Evolutionary conservation across 2,329 filamentous ascomycete species (phyloP), one percentile per base, ranked within the genome.

Genomic region (Neocatenulostroma microsporum): DNA sequence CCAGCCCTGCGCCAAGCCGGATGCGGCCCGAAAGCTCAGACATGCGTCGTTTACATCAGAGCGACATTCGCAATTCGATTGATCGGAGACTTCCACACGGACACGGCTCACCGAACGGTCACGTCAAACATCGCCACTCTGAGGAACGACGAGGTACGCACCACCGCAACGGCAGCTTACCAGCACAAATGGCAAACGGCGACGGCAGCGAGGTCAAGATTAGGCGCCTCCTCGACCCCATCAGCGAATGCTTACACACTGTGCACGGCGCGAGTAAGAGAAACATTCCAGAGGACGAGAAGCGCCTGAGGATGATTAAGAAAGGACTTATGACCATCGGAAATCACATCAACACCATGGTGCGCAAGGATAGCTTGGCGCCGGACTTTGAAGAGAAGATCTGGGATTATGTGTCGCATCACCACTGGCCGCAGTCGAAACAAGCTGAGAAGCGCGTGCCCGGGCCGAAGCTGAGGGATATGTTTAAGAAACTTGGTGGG

Each of bases 1-100:
- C 78, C n/a, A 87, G 83, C 13, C 83, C 84, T 6, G 80, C 72
- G 15, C 80, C 82, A 3, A 47, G 55, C 21, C 56, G 54, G 30
- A 41, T 51, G 34, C 57, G 57, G 31, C 60, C 62, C 39, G 48
- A 53, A 29, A 58, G 40, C 24, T 60, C 65, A 12, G 55, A 60
- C 3, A 60, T 21, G 55, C 56, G 32, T 56, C 46, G 25, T 56
- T 56, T 42, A 31, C 46, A 51, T 41, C 53, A 42, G 35, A 48
- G 41, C 10, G 53, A 54, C 37, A 51, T 51, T 36, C 49, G 51
- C n/a, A 50, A 50, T 53, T 59, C 51, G 31, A 50, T 60, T 36
- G 63, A 66, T 37, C 56, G 62, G 21, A 60, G 51, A 46, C 15
- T 17, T 20, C 10, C n/a, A 62, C 34, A 57, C 55, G 26, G 56